A percentile compares a stretch with the other conserved stretches of the same genome.
These are phyloP conservation scores for Candida incommunis DNA, from an alignment of 805 yeast species.

Conservation along the genomic window DNA sequence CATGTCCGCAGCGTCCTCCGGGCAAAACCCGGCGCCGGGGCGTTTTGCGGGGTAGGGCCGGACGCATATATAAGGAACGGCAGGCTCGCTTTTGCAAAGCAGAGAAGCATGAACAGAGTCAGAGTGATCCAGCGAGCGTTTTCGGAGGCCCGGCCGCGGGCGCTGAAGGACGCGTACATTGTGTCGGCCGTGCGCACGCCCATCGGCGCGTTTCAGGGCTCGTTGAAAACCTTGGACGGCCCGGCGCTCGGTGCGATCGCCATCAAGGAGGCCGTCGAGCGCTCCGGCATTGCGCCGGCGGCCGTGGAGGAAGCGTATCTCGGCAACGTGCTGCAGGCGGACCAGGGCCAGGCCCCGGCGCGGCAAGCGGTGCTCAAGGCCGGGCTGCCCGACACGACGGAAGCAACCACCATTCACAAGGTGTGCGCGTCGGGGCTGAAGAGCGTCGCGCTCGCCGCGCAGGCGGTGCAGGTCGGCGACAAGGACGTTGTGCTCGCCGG, in stretches of 20 bases:
- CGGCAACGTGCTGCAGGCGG: constrained; percentile 86
- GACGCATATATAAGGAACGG: no score
- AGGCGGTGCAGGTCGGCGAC: constrained; percentile 67
- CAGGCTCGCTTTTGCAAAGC: not conserved
- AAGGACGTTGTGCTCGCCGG: constrained; percentile 86
- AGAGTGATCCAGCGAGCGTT: not conserved
- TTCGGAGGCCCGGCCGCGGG: not conserved
- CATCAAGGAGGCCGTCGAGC: constrained; percentile 68
- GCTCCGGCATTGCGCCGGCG: constrained; percentile 49
- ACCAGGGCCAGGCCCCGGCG: constrained; percentile 93
- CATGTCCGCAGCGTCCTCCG: no score
- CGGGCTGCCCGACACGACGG: constrained; percentile 66
- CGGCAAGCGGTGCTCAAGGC: constrained; percentile 88
- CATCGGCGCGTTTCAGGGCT: constrained; percentile 84
- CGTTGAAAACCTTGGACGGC: constrained; percentile 52
- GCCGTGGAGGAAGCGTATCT: constrained; percentile 79
- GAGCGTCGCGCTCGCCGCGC: constrained; percentile 77
- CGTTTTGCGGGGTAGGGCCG: no score
- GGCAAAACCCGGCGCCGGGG: no score
- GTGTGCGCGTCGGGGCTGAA: constrained; percentile 95
- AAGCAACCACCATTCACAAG: constrained; percentile 83
- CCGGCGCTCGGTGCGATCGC: constrained; percentile 80
- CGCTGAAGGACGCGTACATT: constrained; percentile 46
- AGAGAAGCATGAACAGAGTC: not conserved
- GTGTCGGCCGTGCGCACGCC: constrained; percentile 89